Conservation (phyloP, 1,284 basidiomycete genomes). For the Ganoderma lucidum region DNA sequence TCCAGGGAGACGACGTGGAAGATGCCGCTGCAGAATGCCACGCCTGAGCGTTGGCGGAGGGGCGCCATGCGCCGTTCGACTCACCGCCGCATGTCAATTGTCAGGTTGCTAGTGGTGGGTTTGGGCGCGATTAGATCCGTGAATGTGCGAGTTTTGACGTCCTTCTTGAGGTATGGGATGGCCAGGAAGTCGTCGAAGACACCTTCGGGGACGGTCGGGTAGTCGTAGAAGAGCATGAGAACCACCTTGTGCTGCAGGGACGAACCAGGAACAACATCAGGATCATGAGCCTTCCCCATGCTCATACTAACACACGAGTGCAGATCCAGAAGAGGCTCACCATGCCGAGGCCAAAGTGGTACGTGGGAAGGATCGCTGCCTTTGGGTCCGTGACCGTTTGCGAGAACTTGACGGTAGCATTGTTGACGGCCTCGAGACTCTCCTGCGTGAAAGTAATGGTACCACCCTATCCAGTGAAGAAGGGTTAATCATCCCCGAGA, state of each 20-base stretch:
- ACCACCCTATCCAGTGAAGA: conserved; percentile 56
- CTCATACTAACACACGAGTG: not conserved
- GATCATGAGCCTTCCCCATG: not conserved
- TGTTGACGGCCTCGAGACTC: conserved; percentile 47
- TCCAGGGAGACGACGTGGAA: conserved; percentile 60
- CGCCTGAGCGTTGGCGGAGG: not conserved
- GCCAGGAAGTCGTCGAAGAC: conserved; percentile 52
- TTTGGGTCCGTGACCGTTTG: conserved; percentile 62
- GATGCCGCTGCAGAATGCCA: conserved; percentile 44
- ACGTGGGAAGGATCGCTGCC: conserved; percentile 64
- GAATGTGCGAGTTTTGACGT: conserved; percentile 47
- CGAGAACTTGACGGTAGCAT: conserved; percentile 59
- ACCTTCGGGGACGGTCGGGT: conserved; percentile 47
- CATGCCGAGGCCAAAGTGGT: conserved; percentile 53
- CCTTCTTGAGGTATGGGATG: conserved; percentile 40
- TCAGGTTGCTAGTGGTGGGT: too few species aligned
- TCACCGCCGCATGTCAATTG: conserved; percentile 43
- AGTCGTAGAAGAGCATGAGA: conserved; percentile 52
- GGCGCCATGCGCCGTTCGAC: conserved; percentile 9
- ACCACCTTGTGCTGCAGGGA: conserved; percentile 30
- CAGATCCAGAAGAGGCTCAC: conserved; percentile 37
- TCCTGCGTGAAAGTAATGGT: conserved; percentile 50
- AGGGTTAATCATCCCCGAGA: not conserved
- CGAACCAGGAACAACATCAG: not conserved
- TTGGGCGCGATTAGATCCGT: conserved; percentile 35